A percentile compares a stretch with the other conserved stretches of the same genome.
These are phyloP conservation scores for Cantharellus anzutake DNA, from an alignment of 768 basidiomycete genomes.

Conservation along the genomic window DNA sequence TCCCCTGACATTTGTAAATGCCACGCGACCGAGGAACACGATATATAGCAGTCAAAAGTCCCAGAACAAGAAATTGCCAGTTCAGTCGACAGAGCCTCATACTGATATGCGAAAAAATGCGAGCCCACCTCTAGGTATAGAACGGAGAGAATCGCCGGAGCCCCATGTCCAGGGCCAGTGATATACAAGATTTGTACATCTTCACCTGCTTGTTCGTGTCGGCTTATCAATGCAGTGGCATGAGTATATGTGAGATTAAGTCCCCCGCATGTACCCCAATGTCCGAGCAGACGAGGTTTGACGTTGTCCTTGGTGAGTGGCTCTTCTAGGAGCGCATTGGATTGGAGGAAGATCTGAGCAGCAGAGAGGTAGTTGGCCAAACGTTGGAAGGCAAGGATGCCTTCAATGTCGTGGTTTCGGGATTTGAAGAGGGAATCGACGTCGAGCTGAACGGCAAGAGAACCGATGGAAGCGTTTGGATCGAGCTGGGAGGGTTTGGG, in stretches of 20 bases:
- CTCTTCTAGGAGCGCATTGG: slow-evolving; percentile 47
- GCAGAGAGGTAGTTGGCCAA: slow-evolving; percentile 15
- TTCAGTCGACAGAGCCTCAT: slow-evolving; percentile 24
- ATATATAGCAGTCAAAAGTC: not conserved
- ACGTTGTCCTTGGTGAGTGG: slow-evolving; percentile 45
- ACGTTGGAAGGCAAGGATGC: slow-evolving; percentile 17
- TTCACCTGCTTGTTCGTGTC: slow-evolving; percentile 25
- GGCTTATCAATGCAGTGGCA: slow-evolving; percentile 27
- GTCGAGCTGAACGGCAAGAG: slow-evolving; percentile 2
- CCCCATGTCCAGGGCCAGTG: slow-evolving; percentile 73
- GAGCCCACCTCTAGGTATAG: slow-evolving; percentile 68
- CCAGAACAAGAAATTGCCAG: too few relatives aligned
- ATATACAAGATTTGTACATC: slow-evolving; percentile 51
- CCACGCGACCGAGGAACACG: not conserved
- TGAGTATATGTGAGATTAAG: slow-evolving; percentile 55
- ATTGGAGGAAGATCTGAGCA: slow-evolving; percentile 76
- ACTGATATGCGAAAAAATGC: slow-evolving; percentile 35
- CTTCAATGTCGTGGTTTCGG: slow-evolving; percentile 15
- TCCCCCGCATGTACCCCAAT: slow-evolving; percentile 64
- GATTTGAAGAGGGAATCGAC: not conserved
- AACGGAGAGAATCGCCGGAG: slow-evolving; percentile 70
- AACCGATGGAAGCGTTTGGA: not conserved
- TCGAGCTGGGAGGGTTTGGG: slow-evolving; percentile 4
- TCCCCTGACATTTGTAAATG: not conserved
- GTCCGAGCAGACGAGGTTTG: slow-evolving; percentile 64